phyloP scores from a whole-genome alignment of 495 filamentous ascomycete genomes.

The Cairneyella variabilis region DNA sequence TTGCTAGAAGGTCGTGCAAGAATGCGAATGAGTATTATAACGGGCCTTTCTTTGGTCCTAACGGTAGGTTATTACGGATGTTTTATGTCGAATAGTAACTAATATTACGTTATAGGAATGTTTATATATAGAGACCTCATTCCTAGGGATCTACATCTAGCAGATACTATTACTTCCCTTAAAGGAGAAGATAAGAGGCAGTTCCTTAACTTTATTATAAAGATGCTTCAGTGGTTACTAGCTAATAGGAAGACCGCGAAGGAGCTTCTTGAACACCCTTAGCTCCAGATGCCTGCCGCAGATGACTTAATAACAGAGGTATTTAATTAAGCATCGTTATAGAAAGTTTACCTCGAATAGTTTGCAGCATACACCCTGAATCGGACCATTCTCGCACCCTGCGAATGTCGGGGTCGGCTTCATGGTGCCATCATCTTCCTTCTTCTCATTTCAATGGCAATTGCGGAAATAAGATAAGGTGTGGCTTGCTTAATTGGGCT shows the following conservation, averaged over 20 bases:
- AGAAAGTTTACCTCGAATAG: no score
- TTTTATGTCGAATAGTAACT: neutral
- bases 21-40: neutral
- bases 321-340: no score
- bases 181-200: constrained; percentile 12
- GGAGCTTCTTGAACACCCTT: constrained; percentile 37
- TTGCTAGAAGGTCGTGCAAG: neutral
- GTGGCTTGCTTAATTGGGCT: no score
- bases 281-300: no score
- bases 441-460: no score
- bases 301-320: no score
- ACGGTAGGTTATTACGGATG: neutral
- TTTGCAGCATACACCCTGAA: no score
- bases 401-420: no score
- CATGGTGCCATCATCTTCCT: no score
- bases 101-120: neutral
- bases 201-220: constrained; percentile 39
- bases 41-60: neutral
- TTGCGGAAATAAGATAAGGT: no score
- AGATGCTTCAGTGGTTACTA: constrained; percentile 48
- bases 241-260: constrained; percentile 39
- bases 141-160: neutral
- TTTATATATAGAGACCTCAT: neutral
- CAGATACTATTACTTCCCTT: neutral
- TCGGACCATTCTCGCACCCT: no score